These are phyloP conservation scores for Elymus sibiricus DNA, from an alignment of 176 grass and related monocot species.

Conservation along the genomic window DNA sequence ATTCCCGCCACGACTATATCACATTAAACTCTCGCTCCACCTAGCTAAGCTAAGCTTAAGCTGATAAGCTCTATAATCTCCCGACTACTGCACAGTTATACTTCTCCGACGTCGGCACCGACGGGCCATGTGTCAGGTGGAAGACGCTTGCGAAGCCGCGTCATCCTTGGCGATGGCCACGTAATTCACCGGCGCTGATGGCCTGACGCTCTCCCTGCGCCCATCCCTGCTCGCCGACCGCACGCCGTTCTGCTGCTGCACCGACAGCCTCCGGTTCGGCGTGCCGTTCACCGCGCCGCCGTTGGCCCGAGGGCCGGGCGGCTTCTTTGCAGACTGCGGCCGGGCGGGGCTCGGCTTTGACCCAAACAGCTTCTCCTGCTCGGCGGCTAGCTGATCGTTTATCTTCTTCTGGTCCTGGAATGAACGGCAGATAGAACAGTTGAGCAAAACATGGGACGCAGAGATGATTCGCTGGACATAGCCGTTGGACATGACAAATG, in stretches of 20 bases:
- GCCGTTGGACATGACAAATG: not conserved
- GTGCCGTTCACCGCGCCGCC: slow-evolving; percentile 35
- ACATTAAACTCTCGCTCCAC: not conserved
- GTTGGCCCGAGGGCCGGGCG: slow-evolving; percentile 36
- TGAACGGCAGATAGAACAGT: not conserved
- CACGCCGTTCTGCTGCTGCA: slow-evolving; percentile 51
- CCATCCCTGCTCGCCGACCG: slow-evolving; percentile 65
- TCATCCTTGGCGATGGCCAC: slow-evolving; percentile 75
- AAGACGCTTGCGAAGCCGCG: slow-evolving; percentile 31
- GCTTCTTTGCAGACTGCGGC: slow-evolving; percentile 60
- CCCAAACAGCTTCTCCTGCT: slow-evolving; percentile 70
- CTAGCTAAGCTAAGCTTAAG: slow-evolving; percentile 3
- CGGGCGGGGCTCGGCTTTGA: slow-evolving; percentile 59
- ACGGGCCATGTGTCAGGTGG: slow-evolving; percentile 16
- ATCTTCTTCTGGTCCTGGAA: slow-evolving; percentile 89
- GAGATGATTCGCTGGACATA: not conserved
- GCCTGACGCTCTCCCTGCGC: slow-evolving; percentile 44
- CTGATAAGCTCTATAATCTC: slow-evolving; percentile 13
- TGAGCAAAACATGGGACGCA: not conserved
- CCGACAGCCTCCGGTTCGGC: slow-evolving; percentile 40
- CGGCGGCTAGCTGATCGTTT: slow-evolving; percentile 64
- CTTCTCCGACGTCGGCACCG: not conserved
- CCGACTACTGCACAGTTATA: slow-evolving; percentile 32
- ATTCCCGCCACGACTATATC: not conserved
- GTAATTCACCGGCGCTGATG: slow-evolving; percentile 64